phyloP scores from a whole-genome alignment of 495 filamentous ascomycete species.

The Pseudomonodictys pantanalensis region DNA sequence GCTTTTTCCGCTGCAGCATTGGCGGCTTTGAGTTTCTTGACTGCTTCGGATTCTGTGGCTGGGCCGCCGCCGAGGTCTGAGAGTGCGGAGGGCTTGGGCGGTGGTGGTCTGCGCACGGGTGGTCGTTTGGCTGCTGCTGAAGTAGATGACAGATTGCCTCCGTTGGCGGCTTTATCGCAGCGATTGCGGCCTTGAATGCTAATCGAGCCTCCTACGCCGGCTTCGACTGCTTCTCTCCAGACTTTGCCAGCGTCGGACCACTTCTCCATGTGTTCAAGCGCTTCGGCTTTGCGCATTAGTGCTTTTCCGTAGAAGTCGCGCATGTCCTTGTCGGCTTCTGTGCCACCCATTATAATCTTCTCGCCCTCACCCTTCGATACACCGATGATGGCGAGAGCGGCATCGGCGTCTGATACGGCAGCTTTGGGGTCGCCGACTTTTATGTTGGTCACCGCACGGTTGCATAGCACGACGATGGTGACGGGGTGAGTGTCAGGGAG shows the following conservation, averaged over 20 bases:
- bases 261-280: slow-evolving; percentile 89
- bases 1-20: slow-evolving; percentile 78
- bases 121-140: slow-evolving; percentile 15
- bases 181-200: slow-evolving; percentile 84
- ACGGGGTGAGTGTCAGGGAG: slow-evolving; percentile 82
- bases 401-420: slow-evolving; percentile 78
- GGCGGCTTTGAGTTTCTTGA: slow-evolving; percentile 72
- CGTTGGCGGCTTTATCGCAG: slow-evolving; percentile 78
- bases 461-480: slow-evolving; percentile 80
- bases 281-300: slow-evolving; percentile 90
- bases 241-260: slow-evolving; percentile 78
- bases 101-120: slow-evolving; percentile 25
- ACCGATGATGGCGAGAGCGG: slow-evolving; percentile 77
- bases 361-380: slow-evolving; percentile 73
- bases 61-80: slow-evolving; percentile 38
- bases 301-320: slow-evolving; percentile 89
- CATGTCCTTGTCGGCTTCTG: slow-evolving; percentile 77
- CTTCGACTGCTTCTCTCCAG: slow-evolving; percentile 81
- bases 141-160: slow-evolving; percentile 47
- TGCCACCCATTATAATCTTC: slow-evolving; percentile 63
- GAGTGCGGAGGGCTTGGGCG: slow-evolving; percentile 29
- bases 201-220: slow-evolving; percentile 74
- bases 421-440: slow-evolving; percentile 88
- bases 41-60: slow-evolving; percentile 54
- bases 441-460: slow-evolving; percentile 82